Percentiles rank a stretch among this genome's conserved stretches.
These are phyloP conservation scores for Aristolochia contorta DNA, from an alignment of 164 flowering plant species.

Conservation along the genomic window DNA sequence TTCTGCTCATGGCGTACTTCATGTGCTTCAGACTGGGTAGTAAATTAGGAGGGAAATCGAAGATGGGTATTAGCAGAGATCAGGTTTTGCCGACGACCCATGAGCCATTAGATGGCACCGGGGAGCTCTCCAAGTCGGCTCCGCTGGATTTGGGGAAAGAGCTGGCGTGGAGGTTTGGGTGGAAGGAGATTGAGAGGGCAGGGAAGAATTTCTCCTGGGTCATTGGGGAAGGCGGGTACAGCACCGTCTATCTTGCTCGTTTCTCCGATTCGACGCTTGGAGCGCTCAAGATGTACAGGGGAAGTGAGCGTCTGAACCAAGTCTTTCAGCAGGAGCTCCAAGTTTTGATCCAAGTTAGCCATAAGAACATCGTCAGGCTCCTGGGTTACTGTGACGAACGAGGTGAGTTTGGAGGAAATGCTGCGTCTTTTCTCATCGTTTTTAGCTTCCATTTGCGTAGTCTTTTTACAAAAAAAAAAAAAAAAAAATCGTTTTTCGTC, in stretches of 20 bases:
- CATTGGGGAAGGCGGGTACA: conserved; percentile 70
- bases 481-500: neutral
- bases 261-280: conserved; percentile 25
- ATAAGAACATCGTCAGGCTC: conserved; percentile 52
- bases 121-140: neutral
- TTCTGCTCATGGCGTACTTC: conserved; percentile 14
- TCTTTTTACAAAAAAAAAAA: too few relatives aligned
- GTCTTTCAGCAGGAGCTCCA: conserved; percentile 57
- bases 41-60: conserved; percentile 11
- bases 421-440: conserved; percentile 1
- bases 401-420: conserved; percentile 18
- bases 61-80: conserved; percentile 8
- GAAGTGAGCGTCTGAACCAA: conserved; percentile 43
- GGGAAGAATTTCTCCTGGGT: conserved; percentile 35
- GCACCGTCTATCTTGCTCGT: conserved; percentile 52
- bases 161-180: conserved; percentile 26
- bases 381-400: conserved; percentile 54
- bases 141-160: neutral
- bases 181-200: conserved; percentile 42
- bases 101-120: neutral
- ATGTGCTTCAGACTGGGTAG: conserved; percentile 14
- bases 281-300: conserved; percentile 46
- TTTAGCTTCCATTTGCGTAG: neutral
- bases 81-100: conserved; percentile 6
- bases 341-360: conserved; percentile 34